A percentile compares a stretch with the other conserved stretches of the same genome.
phyloP scores from a whole-genome alignment of 2,329 filamentous ascomycete genomes.

The Aspergillus vadensis region DNA sequence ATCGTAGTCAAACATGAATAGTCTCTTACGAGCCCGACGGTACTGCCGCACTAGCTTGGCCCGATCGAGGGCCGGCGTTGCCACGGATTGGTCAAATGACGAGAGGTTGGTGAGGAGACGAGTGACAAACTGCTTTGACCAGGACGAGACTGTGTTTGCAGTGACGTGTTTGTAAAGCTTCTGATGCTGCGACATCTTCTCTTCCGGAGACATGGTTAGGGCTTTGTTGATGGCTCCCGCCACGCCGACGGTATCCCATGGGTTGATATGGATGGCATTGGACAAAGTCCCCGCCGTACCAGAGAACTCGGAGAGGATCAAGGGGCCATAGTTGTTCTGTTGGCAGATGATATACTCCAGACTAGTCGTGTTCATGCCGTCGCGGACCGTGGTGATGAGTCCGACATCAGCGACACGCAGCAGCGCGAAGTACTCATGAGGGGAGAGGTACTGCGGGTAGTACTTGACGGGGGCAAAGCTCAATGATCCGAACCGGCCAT shows the following conservation, averaged over 20 bases:
- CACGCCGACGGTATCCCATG: conserved; percentile 85
- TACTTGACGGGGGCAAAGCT: conserved; percentile 91
- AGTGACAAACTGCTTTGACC: conserved; percentile 78
- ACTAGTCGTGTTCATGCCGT: conserved; percentile 97
- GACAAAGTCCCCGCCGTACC: conserved; percentile 84
- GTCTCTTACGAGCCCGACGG: conserved; percentile 70
- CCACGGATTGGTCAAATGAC: conserved; percentile 71
- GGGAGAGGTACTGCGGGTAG: conserved; percentile 87
- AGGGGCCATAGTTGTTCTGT: conserved; percentile 78
- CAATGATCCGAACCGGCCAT: conserved; percentile 83
- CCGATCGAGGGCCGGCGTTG: conserved; percentile 81
- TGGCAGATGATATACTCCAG: conserved; percentile 94
- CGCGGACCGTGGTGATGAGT: conserved; percentile 90
- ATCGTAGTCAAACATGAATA: conserved; percentile 99
- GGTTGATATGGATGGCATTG: conserved; percentile 93
- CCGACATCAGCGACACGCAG: conserved; percentile 87
- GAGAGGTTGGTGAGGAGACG: conserved; percentile 78
- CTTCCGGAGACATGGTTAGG: conserved; percentile 70
- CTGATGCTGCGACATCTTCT: conserved; percentile 68
- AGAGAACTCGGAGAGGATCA: conserved; percentile 96
- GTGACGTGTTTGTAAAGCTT: conserved; percentile 82
- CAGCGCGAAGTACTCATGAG: conserved; percentile 93
- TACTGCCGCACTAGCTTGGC: conserved; percentile 73
- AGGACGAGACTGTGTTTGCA: conserved; percentile 80
- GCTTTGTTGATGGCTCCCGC: conserved; percentile 81